Evolutionary conservation across 2,329 filamentous ascomycete genomes (phyloP), one percentile per base, ranked within the genome.

Genomic region (Clarireedia monteithiana): DNA sequence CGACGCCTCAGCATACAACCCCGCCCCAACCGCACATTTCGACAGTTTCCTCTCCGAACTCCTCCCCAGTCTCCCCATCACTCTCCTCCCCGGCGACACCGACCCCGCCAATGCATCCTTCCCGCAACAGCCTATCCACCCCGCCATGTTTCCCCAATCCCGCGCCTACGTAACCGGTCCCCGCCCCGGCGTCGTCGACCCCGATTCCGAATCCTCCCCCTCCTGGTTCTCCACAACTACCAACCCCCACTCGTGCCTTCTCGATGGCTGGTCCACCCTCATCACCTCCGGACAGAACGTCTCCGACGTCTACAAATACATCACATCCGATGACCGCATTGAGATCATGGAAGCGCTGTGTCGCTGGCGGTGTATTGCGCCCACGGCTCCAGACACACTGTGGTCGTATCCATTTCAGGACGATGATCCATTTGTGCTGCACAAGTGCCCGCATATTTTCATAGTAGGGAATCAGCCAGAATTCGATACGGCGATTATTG

Each of bases 331-430:
- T 44, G 84, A 91, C 63, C 76, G 91, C 20, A 68, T 97, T 26
- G 85, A 86, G 48, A 89, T 96, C 80, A 94, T 97, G 88, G 94
- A 97, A 72, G 85, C 86, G 56, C 94, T 95, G 83, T 84, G 95
- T 62, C 80, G 91, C 58, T 99, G 94, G 94, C 81, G 94, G 59
- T 89, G 90, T 68, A 84, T 84, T 62, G 94, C 94, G 5, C 94
- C 94, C 1, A 99, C 94, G 0, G 94, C 94, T 1, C 94, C 95
- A 0, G 95, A 99, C 71, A 99, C 95, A 0, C 70, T 99, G 45
- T 96, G 89, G 89, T 91, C 88, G 67, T 99, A 97, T 68, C 94
- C 94, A 0, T 99, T 96, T 72, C 91, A 97, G 71, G 88, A 94
- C 17, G 82, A 90, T 50, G 95, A 99, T 67, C 91, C 89, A 0